Conservation (phyloP, 164 flowering plant species). For the Stephania yunnanensis region DNA sequence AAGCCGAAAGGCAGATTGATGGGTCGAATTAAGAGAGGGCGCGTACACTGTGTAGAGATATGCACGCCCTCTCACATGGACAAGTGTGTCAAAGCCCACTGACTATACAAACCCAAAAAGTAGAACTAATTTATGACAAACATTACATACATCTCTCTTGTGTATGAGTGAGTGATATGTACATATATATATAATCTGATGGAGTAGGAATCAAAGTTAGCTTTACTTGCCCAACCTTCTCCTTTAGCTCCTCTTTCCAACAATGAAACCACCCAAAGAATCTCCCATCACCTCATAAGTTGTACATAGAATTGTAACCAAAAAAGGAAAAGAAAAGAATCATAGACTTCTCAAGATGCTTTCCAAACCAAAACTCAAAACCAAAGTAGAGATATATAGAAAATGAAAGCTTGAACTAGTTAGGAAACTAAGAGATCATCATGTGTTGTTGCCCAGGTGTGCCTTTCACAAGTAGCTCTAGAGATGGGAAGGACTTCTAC, state of each 20-base stretch:
- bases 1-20: neutral
- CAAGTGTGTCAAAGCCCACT: neutral
- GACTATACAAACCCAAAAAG: neutral
- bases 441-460: neutral
- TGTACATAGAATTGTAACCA: neutral
- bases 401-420: no score
- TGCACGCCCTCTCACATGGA: neutral
- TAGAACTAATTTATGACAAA: neutral
- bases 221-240: neutral
- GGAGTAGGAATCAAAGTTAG: neutral
- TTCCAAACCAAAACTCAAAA: neutral
- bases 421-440: neutral
- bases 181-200: neutral
- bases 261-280: slow-evolving; percentile 1
- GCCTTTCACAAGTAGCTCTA: neutral
- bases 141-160: no score
- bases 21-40: slow-evolving; percentile 11
- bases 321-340: neutral
- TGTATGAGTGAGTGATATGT: no score
- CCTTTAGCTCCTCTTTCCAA: neutral
- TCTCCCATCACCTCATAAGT: neutral
- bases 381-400: neutral
- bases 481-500: neutral
- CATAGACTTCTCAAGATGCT: neutral
- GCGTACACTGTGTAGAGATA: neutral